Conservation (phyloP, 1,139 yeast species). For the Yamadazyma diospyri region DNA sequence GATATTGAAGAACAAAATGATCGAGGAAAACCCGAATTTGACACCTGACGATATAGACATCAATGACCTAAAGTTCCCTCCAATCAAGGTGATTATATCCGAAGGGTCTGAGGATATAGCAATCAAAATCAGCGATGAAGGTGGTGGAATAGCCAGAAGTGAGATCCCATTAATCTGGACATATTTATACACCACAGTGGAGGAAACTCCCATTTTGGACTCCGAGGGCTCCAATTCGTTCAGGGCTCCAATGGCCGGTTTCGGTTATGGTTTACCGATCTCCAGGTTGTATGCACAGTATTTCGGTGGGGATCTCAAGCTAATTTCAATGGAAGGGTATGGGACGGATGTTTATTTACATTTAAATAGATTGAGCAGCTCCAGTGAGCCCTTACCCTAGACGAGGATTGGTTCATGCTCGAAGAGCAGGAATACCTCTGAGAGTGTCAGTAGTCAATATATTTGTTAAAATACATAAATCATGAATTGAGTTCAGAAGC, state of each 20-base stretch:
- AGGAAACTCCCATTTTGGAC: slow-evolving; percentile 66
- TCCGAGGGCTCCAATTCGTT: slow-evolving; percentile 57
- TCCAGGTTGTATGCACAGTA: slow-evolving; percentile 83
- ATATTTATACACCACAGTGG: slow-evolving; percentile 84
- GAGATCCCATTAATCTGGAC: slow-evolving; percentile 90
- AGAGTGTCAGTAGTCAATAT: no score
- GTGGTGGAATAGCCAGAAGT: slow-evolving; percentile 88
- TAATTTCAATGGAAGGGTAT: slow-evolving; percentile 90
- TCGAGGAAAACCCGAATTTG: slow-evolving; percentile 41
- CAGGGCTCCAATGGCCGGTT: slow-evolving; percentile 93
- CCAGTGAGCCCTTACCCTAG: slow-evolving; percentile 38
- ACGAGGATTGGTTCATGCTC: no score
- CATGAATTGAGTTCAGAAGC: no score
- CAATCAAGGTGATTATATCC: slow-evolving; percentile 84
- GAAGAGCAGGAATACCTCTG: no score
- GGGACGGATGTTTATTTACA: slow-evolving; percentile 92
- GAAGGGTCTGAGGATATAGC: slow-evolving; percentile 91
- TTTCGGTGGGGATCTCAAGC: slow-evolving; percentile 85
- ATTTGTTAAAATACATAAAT: no score
- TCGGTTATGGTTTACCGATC: slow-evolving; percentile 88
- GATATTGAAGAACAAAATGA: slow-evolving; percentile 33
- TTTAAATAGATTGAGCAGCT: slow-evolving; percentile 54
- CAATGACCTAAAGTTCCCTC: slow-evolving; percentile 72
- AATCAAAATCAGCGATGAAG: slow-evolving; percentile 89
- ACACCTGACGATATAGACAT: slow-evolving; percentile 45